Percentiles rank a stretch among this genome's conserved stretches.
Evolutionary conservation across 1,139 yeast genomes (phyloP).

Genomic region (Cylindricascospora bacillispora): DNA sequence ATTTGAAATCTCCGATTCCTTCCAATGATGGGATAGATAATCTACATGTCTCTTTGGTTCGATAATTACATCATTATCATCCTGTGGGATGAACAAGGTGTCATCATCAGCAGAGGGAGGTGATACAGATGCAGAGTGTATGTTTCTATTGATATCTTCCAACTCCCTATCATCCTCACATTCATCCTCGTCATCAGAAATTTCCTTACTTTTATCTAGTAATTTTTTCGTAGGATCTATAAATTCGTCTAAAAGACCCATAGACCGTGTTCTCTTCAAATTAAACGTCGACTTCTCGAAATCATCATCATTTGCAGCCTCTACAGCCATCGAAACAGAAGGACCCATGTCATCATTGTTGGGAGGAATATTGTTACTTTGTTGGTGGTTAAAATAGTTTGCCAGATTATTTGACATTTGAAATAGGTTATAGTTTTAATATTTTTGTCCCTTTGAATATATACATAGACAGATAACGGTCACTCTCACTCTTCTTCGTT

Average conservation of each 20-base stretch:
- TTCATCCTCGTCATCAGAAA: conserved; percentile 12
- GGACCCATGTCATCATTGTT: conserved; percentile 27
- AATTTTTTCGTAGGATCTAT: conserved; percentile 33
- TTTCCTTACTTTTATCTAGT: conserved; percentile 15
- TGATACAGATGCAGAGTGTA: conserved; percentile 17
- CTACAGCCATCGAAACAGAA: conserved; percentile 37
- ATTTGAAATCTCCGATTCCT: conserved; percentile 80
- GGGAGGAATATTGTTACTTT: too few relatives aligned
- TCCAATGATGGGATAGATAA: conserved; percentile 91
- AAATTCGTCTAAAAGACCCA: conserved; percentile 69
- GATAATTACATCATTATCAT: conserved; percentile 67
- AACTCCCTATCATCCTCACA: conserved; percentile 6
- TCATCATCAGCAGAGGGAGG: conserved; percentile 30
- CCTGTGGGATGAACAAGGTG: conserved; percentile 44
- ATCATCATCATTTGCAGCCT: conserved; percentile 60
- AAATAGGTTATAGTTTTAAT: too few relatives aligned
- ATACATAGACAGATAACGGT: too few relatives aligned
- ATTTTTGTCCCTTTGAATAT: too few relatives aligned
- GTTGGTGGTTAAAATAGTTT: conserved; percentile 1
- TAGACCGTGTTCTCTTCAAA: conserved; percentile 69
- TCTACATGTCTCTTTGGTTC: conserved; percentile 90
- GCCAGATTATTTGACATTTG: conserved; percentile 3
- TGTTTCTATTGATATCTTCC: conserved; percentile 5
- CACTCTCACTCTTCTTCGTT: too few relatives aligned
- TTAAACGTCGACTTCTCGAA: conserved; percentile 64